Evolutionary conservation across 805 yeast genomes (phyloP), one percentile per base, ranked within the genome.

Genomic region (Ogataea nakhonphanomensis): DNA sequence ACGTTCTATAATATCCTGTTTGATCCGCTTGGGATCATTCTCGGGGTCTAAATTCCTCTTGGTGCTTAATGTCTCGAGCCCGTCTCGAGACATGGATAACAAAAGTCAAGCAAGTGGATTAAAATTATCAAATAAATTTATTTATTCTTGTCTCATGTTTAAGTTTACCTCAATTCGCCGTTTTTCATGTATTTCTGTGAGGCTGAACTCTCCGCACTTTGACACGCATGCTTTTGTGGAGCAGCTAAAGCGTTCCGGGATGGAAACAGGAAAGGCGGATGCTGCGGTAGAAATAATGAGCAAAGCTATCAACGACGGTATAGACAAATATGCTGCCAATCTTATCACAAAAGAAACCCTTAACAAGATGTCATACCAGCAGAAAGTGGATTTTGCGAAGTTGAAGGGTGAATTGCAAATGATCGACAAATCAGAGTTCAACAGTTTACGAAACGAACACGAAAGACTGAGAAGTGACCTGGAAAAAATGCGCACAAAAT

Each of bases 381-480:
- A 93, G 55, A 87, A 91, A 53, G 97, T 93, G 24, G 98, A 93
- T 58, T 91, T 93, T 71, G 93, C 96, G 27, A 91, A 91, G 58
- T 73, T 93, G 45, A 83, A 90, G 57, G 95, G 96, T 24, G 98
- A 91, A 60, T 71, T 93, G 30, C 90, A 88, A 53, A 80, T 88
- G 35, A 77, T 87, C 62, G 98, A 93, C 65, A 79, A 81, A 57
- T 75, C 88, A 21, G 98, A 93, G 55, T 84, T 86, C 56, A 81
- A 84, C 43, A 78, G 79, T 37, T 73, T 91, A 45, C 81, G 83
- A 54, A 85, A 83, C 55, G 97, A 93, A 58, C 91, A 86, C 57
- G 98, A 91, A 53, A 73, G 88, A 38, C 70, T 93, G 25, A 73
- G 83, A 39, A 81, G 85, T 32, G 96, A 90, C 56, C 67, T 93